These are phyloP conservation scores for Gamsiella multidivaricata DNA, from an alignment of 192 early-diverging fungal species.

Conservation along the genomic window DNA sequence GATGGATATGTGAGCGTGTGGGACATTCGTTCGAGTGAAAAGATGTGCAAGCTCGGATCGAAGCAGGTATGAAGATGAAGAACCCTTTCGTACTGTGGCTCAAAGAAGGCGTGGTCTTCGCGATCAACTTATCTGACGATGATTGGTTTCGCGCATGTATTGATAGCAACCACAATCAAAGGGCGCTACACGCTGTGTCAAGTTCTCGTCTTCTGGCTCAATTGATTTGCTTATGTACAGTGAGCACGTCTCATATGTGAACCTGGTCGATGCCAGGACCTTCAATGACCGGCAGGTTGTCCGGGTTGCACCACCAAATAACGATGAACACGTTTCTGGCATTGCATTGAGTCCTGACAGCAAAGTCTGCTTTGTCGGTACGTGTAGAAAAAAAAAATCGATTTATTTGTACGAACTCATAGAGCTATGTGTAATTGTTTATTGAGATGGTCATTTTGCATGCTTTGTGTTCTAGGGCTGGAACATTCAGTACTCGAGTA, in stretches of 20 bases:
- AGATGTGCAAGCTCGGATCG: slow-evolving; percentile 78
- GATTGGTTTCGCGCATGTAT: no score
- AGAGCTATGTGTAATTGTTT: no score
- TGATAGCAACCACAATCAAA: slow-evolving; percentile 72
- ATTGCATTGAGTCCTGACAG: slow-evolving; percentile 87
- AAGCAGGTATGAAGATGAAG: slow-evolving; percentile 65
- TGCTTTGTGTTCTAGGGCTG: no score
- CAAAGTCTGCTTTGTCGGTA: slow-evolving; percentile 89
- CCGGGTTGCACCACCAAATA: slow-evolving; percentile 71
- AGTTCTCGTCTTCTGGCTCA: slow-evolving; percentile 90
- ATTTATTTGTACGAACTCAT: no score
- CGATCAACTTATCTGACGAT: no score
- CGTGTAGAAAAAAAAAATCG: no score
- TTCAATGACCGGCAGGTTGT: slow-evolving; percentile 87
- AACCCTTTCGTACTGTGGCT: background rate
- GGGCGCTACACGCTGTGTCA: slow-evolving; percentile 84
- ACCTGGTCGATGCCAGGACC: slow-evolving; percentile 90
- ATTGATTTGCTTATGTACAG: slow-evolving; percentile 87
- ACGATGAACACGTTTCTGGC: slow-evolving; percentile 88
- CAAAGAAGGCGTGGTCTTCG: no score
- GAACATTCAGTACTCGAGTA: slow-evolving; percentile 88
- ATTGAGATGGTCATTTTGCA: no score
- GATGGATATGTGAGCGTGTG: slow-evolving; percentile 93
- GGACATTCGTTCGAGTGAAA: slow-evolving; percentile 86
- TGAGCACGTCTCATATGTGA: slow-evolving; percentile 90